Base-by-base conservation (phyloP, 2,329 filamentous ascomycete genomes). In the Alternaria gaisen region DNA sequence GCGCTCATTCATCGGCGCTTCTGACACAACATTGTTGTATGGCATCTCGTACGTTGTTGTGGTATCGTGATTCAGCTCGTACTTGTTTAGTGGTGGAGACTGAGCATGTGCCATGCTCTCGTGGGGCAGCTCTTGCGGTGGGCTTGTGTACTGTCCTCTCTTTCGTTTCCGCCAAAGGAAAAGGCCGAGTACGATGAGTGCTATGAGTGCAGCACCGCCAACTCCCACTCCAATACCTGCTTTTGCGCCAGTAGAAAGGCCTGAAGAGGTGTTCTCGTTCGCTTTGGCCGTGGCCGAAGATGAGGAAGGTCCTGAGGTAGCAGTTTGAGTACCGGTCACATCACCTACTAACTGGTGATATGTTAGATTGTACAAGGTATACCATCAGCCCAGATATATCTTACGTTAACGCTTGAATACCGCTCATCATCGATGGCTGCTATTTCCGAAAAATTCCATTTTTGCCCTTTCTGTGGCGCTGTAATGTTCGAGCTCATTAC, bases 141-240 rank as follows among this genome's bases (percentile, higher is more conserved):
- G 46, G 6, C 8, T 43, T 36, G 56, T 16, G 40, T 59, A 20
- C 26, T 48, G 32, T 38, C 48, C 44, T 30, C 63, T 63, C 34
- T 67, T 72, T 36, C 68, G 60, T 41, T 64, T 66, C 20, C 65
- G 63, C 55, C 54, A 64, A 16, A 66, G 51, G 32, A 68, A 68
- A 9, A 75, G 54, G 10, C 64, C 91, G 0, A 94, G 96, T 71
- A 97, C 97, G 1, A 97, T 81, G 1, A 94, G 79, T 0, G 62
- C 65, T 26, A 76, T 68, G 11, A 74, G 52, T 2, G 58, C 64
- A 24, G 61, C 59, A 11, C 41, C 48, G n/a, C 64, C 66, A 7
- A 71, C 28, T 3, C 58, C 63, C 2, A 58, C 69, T 6, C 71
- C 66, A 26, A 72, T 69, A 10, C 56, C 70, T 12, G 65, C 66